phyloP scores from a whole-genome alignment of 768 basidiomycete species.

The Fomitopsis pulvina region DNA sequence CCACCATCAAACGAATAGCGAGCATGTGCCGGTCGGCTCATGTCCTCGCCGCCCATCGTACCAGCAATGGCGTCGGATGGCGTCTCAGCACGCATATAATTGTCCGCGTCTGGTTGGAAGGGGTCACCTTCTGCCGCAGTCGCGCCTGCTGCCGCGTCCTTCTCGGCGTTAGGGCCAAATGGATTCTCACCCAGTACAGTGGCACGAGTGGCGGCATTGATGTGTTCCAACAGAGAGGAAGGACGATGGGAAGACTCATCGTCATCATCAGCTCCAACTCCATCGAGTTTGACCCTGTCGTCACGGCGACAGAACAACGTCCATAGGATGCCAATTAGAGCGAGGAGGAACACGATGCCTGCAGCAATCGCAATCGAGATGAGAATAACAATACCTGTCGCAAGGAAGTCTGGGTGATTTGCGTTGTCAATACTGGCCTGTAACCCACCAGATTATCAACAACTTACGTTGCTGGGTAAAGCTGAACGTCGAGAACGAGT shows the following conservation, averaged over 20 bases:
- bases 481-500: constrained; percentile 71
- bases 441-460: background rate
- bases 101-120: constrained; percentile 66
- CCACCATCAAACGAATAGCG: constrained; percentile 77
- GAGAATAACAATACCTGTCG: constrained; percentile 88
- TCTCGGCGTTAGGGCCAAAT: constrained; percentile 37
- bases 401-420: constrained; percentile 63
- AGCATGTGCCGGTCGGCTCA: constrained; percentile 69
- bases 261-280: constrained; percentile 64
- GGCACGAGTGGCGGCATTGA: constrained; percentile 82
- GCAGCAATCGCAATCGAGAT: constrained; percentile 97
- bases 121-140: constrained; percentile 38
- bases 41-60: constrained; percentile 56
- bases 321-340: constrained; percentile 83
- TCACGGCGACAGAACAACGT: constrained; percentile 80
- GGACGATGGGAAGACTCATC: constrained; percentile 71
- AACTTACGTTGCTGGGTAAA: constrained; percentile 65
- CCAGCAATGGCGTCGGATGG: constrained; percentile 67
- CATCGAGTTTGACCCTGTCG: constrained; percentile 64
- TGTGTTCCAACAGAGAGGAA: constrained; percentile 83
- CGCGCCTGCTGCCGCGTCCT: constrained; percentile 41
- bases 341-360: constrained; percentile 85
- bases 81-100: constrained; percentile 75
- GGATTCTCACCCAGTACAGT: constrained; percentile 64
- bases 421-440: constrained; percentile 5